Base-by-base conservation (phyloP, 2,329 filamentous ascomycete genomes). In the Clarireedia homoeocarpa region DNA sequence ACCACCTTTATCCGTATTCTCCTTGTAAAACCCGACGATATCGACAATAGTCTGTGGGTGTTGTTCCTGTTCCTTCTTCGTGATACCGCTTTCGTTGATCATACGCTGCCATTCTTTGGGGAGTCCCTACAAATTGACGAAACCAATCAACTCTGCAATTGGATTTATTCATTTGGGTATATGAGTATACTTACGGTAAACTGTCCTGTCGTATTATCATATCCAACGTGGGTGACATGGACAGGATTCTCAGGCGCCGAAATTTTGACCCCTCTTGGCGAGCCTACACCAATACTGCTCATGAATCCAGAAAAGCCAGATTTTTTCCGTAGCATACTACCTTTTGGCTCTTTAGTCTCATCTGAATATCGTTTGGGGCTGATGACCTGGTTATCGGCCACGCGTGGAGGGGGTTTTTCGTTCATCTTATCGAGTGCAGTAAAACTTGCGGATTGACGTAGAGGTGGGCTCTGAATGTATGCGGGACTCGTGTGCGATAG, bases 201-300 rank as follows among this genome's bases (percentile, higher is more conserved):
- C 74, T 96, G 89, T 63, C 94, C 94, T 3, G 94, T 97, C 67
- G 89, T 82, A 74, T 94, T 95, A 73, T 99, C 92, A 71, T 96
- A 96, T 65, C 92, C 92, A 63, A 99, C 94, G 72, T 99, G 94
- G 56, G 92, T 97, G 66, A 99, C 89, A 73, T 97, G 94, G 58
- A 97, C 91, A 49, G 94, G 94, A 67, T 99, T 97, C 72, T 96
- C 91, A 54, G 94, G 94, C 39, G 91, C 89, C n/a, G 94, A 97
- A 66, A 99, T 99, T 71, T 92, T 84, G 48, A 94, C 90, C 62
- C 91, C 89, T 72, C 91, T 89, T 53, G 89, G 91, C 38, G 91
- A 92, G 62, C 89, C 88, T 58, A 95, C 84, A 69, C 85, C 76
- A 59, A 86, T 70, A 70, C 86, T 92, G 71, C 85, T 92, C 77